Evolutionary conservation across 495 filamentous ascomycete genomes (phyloP).

Genomic region (Penicillium roqueforti): DNA sequence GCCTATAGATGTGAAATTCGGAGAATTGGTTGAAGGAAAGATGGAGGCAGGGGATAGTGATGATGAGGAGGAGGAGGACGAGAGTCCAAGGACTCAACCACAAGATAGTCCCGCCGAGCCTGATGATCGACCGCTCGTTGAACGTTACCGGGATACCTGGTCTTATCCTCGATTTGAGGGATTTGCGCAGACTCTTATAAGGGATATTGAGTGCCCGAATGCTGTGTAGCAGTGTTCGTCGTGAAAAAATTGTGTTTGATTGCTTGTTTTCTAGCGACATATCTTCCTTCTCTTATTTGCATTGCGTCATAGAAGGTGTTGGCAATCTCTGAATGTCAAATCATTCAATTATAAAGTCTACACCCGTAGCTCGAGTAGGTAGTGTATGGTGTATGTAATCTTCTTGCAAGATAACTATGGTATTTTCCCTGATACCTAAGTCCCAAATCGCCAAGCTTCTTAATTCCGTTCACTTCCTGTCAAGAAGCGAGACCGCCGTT

Average conservation of each 20-base stretch:
- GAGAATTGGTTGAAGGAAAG: conserved; percentile 61
- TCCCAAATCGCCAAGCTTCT: not conserved
- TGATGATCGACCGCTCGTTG: conserved; percentile 58
- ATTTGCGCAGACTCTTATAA: conserved; percentile 57
- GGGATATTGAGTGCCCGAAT: conserved; percentile 34
- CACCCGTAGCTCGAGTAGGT: not conserved
- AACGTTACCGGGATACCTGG: conserved; percentile 76
- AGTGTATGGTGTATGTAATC: not conserved
- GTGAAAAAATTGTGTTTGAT: not conserved
- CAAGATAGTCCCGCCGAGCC: conserved; percentile 39
- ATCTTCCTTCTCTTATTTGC: not conserved
- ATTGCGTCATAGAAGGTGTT: conserved; percentile 11
- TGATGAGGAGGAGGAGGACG: conserved; percentile 36
- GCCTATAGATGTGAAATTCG: conserved; percentile 78
- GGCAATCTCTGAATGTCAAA: not conserved
- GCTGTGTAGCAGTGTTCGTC: not conserved
- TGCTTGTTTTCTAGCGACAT: conserved; percentile 9
- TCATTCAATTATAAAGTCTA: not conserved
- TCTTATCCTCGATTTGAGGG: conserved; percentile 66
- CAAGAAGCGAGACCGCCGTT: not conserved
- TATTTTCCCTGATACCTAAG: not conserved
- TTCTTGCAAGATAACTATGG: not conserved
- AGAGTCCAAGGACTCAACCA: conserved; percentile 44
- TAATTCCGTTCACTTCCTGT: not conserved
- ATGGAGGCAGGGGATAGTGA: conserved; percentile 35